These are phyloP conservation scores for Penicillium sp. DNA, from an alignment of 2,329 filamentous ascomycete species.

Conservation along the genomic window DNA sequence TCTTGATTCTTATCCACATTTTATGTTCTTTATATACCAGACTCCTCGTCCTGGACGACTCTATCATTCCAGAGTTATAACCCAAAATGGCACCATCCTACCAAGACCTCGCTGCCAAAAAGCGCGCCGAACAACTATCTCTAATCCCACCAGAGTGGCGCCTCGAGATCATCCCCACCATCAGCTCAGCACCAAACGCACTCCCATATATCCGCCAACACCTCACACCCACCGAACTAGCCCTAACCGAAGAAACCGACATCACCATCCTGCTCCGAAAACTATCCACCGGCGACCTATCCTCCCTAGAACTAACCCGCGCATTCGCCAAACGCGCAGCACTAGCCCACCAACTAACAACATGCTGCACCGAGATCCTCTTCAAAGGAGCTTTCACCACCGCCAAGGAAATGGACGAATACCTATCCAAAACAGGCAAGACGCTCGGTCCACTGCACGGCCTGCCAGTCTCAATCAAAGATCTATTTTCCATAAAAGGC, in stretches of 20 bases:
- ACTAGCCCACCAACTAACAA: slow-evolving; percentile 32
- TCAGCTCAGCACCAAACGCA: slow-evolving; percentile 19
- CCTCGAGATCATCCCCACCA: slow-evolving; percentile 12
- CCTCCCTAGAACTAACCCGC: slow-evolving; percentile 24
- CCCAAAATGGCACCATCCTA: slow-evolving; percentile 10
- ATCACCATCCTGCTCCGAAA: slow-evolving; percentile 21
- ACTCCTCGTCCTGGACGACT: no score
- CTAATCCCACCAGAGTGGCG: neutral
- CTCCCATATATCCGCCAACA: slow-evolving; percentile 16
- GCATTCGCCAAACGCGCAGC: slow-evolving; percentile 39
- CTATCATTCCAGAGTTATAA: no score
- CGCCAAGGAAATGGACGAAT: slow-evolving; percentile 45
- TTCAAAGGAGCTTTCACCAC: slow-evolving; percentile 47
- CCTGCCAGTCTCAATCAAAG: slow-evolving; percentile 51
- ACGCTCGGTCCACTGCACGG: slow-evolving; percentile 57
- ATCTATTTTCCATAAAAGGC: slow-evolving; percentile 25
- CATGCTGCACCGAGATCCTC: slow-evolving; percentile 50
- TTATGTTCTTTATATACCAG: neutral
- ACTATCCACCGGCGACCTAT: slow-evolving; percentile 19
- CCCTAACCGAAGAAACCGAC: slow-evolving; percentile 24
- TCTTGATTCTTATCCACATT: slow-evolving; percentile 8
- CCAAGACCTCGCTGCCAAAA: slow-evolving; percentile 22
- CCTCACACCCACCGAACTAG: slow-evolving; percentile 16
- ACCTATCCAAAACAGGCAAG: slow-evolving; percentile 36
- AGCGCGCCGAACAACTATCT: slow-evolving; percentile 12